A percentile compares a stretch with the other conserved stretches of the same genome.
Evolutionary conservation across 495 filamentous ascomycete species (phyloP).

Genomic region (Xylaria grammica): DNA sequence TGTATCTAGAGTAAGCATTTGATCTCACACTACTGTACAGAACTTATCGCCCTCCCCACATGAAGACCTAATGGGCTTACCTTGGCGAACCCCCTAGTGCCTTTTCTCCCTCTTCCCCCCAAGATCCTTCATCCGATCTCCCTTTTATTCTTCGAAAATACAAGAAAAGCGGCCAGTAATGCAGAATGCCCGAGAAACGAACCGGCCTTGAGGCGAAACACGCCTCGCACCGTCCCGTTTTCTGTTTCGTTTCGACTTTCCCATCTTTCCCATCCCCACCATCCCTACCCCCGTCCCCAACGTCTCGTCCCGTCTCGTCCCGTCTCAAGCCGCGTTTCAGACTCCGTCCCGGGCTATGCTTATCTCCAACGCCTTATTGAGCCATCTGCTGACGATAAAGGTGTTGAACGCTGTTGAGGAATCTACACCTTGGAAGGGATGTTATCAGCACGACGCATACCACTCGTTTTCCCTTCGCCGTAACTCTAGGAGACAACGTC

Average conservation of each 20-base stretch:
- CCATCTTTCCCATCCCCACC: background rate
- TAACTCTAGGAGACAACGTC: background rate
- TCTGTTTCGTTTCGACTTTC: constrained; percentile 14
- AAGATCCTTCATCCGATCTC: constrained; percentile 17
- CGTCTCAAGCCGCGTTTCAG: constrained; percentile 22
- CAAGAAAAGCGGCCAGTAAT: background rate
- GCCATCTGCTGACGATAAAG: background rate
- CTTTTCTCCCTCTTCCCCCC: constrained; percentile 3
- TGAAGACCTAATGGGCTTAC: background rate
- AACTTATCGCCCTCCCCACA: background rate
- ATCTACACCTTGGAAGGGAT: background rate
- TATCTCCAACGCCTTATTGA: background rate
- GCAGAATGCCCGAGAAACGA: background rate
- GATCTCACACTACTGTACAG: constrained; percentile 9
- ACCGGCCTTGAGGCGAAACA: background rate
- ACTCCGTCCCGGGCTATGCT: background rate
- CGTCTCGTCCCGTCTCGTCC: background rate
- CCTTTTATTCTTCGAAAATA: background rate
- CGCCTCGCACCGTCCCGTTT: background rate
- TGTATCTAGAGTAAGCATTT: background rate
- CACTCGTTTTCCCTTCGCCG: background rate
- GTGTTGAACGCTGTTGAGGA: background rate
- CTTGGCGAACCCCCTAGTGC: too few relatives aligned
- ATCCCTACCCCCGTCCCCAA: background rate
- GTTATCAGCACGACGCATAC: background rate